These are phyloP conservation scores for Cenchrus americanus DNA, from an alignment of 176 grass and related monocot species.

Conservation along the genomic window DNA sequence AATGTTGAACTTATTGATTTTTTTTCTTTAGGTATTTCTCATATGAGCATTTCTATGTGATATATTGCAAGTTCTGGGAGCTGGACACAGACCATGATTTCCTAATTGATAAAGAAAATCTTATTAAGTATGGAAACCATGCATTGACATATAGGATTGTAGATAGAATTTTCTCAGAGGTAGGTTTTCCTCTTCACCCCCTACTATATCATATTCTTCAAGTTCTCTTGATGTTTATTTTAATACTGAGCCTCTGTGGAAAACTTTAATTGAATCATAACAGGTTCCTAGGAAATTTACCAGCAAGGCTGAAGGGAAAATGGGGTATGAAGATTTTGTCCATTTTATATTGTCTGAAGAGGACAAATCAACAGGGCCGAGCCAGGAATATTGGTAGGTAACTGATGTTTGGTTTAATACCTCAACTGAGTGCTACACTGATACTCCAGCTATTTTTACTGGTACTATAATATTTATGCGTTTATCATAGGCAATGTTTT, in stretches of 20 bases:
- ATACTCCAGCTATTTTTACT: slow-evolving; percentile 29
- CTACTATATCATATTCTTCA: slow-evolving; percentile 24
- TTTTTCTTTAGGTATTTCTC: slow-evolving; percentile 76
- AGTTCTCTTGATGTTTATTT: slow-evolving; percentile 9
- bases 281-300: slow-evolving; percentile 95
- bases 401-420: slow-evolving; percentile 2
- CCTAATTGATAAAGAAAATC: slow-evolving; percentile 95
- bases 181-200: slow-evolving; percentile 40
- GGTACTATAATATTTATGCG: not conserved
- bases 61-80: slow-evolving; percentile 99
- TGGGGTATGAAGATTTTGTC: slow-evolving; percentile 96
- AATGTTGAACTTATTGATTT: slow-evolving; percentile 22
- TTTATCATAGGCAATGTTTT: not conserved
- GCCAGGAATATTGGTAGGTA: slow-evolving; percentile 78
- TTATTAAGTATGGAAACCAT: slow-evolving; percentile 98
- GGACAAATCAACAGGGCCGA: slow-evolving; percentile 82
- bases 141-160: slow-evolving; percentile 97
- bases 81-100: slow-evolving; percentile 97
- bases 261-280: slow-evolving; percentile 18
- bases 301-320: slow-evolving; percentile 83
- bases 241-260: slow-evolving; percentile 8
- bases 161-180: slow-evolving; percentile 96
- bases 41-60: slow-evolving; percentile 97
- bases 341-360: slow-evolving; percentile 94
- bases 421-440: not conserved